Evolutionary conservation across 495 filamentous ascomycete species (phyloP).

Genomic region (Aspergillus bridgeri): DNA sequence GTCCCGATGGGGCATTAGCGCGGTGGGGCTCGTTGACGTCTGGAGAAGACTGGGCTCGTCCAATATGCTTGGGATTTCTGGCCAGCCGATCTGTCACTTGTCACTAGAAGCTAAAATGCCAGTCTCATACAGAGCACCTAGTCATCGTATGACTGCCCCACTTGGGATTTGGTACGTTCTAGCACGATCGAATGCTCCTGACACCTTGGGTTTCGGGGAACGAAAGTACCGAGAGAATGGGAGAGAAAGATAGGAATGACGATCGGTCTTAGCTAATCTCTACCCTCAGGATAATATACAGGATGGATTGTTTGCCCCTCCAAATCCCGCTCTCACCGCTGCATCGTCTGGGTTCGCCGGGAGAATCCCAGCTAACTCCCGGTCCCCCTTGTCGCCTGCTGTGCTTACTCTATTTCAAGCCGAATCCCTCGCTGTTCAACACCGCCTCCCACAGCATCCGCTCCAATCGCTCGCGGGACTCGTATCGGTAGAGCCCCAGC

Average conservation of each 20-base stretch:
- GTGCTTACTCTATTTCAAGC: slow-evolving; percentile 60
- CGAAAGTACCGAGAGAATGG: neutral
- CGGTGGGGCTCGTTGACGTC: neutral
- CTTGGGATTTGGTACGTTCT: neutral
- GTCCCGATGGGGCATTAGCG: neutral
- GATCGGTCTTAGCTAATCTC: neutral
- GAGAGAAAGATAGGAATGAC: neutral
- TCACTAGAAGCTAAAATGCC: too few relatives aligned
- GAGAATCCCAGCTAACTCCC: neutral
- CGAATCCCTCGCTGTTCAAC: slow-evolving; percentile 88
- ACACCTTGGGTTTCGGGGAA: neutral
- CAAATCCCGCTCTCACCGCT: neutral
- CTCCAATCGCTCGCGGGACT: slow-evolving; percentile 61
- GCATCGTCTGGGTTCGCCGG: neutral
- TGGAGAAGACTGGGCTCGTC: neutral
- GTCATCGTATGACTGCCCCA: neutral
- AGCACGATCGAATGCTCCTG: neutral
- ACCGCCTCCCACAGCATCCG: slow-evolving; percentile 81
- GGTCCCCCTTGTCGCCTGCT: neutral
- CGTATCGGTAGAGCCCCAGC: slow-evolving; percentile 72
- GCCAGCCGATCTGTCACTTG: neutral
- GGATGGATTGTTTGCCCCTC: neutral
- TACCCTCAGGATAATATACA: neutral
- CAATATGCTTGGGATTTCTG: neutral
- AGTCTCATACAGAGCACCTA: too few relatives aligned